A percentile compares a stretch with the other conserved stretches of the same genome.
Conservation (phyloP, 768 basidiomycete genomes). For the Mycena polygramma region DNA sequence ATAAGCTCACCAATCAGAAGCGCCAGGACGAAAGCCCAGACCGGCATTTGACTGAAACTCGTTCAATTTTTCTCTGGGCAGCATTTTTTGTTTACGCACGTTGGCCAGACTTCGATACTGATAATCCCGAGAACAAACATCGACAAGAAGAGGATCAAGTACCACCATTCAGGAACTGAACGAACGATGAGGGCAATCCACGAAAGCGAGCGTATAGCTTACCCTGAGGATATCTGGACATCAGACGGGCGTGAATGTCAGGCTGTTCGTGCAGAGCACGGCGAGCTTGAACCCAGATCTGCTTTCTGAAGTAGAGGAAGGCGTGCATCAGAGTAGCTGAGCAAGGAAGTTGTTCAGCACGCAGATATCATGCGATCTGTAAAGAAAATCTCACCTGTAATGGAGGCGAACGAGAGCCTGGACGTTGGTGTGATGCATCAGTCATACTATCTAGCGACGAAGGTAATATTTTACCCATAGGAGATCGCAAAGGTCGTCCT, state of each 20-base stretch:
- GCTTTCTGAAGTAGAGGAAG: slow-evolving; percentile 80
- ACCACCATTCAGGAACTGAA: slow-evolving; percentile 88
- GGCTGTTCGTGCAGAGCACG: slow-evolving; percentile 83
- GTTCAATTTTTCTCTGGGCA: slow-evolving; percentile 53
- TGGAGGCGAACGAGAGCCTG: slow-evolving; percentile 88
- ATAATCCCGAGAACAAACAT: slow-evolving; percentile 67
- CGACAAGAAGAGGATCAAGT: slow-evolving; percentile 66
- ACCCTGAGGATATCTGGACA: slow-evolving; percentile 77
- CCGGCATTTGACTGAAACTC: slow-evolving; percentile 63
- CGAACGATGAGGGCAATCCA: neutral
- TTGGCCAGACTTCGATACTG: slow-evolving; percentile 63
- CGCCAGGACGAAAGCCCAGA: slow-evolving; percentile 74
- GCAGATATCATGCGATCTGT: neutral
- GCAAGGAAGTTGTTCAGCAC: neutral
- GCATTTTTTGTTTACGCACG: slow-evolving; percentile 62
- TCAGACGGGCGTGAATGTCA: slow-evolving; percentile 87
- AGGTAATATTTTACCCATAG: slow-evolving; percentile 56
- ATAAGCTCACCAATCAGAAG: slow-evolving; percentile 65
- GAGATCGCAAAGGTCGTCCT: slow-evolving; percentile 44
- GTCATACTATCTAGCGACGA: slow-evolving; percentile 64
- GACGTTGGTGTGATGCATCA: slow-evolving; percentile 71
- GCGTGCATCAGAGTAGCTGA: slow-evolving; percentile 77
- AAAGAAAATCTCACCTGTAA: slow-evolving; percentile 55
- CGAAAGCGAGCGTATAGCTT: neutral
- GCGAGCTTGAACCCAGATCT: slow-evolving; percentile 79